phyloP scores from a whole-genome alignment of 139 green algal species.

The Chlorella sorokiniana region DNA sequence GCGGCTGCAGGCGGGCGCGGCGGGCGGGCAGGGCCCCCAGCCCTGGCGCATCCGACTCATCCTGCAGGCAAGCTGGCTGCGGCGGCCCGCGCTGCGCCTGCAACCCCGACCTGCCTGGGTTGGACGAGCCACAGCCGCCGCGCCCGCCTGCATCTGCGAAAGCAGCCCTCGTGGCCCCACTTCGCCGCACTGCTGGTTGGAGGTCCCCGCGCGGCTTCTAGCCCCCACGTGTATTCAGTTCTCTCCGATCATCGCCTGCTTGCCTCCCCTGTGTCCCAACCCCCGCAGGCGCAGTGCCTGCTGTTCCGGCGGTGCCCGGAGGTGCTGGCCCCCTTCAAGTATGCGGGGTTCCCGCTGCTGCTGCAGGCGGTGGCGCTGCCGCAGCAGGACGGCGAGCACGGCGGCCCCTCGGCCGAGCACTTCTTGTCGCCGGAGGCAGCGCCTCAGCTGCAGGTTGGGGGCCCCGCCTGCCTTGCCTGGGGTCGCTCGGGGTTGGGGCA shows the following conservation, averaged over 20 bases:
- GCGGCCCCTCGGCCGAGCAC: slow-evolving; percentile 9
- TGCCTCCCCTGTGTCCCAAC: background rate
- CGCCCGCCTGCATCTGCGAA: too few species aligned
- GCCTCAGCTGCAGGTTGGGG: slow-evolving; percentile 43
- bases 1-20: slow-evolving; percentile 73
- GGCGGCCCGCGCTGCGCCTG: background rate
- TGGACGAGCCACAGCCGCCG: too few species aligned
- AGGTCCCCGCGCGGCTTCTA: too few species aligned
- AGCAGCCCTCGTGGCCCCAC: too few species aligned
- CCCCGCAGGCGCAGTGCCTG: slow-evolving; percentile 75
- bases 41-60: slow-evolving; percentile 87
- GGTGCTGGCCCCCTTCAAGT: slow-evolving; percentile 90
- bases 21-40: slow-evolving; percentile 65
- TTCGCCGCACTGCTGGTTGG: too few species aligned
- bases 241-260: background rate
- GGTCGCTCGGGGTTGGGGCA: background rate
- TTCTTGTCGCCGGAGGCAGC: slow-evolving; percentile 58
- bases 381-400: background rate
- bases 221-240: background rate
- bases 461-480: background rate
- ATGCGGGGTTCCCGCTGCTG: slow-evolving; percentile 91
- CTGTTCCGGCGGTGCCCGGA: slow-evolving; percentile 80
- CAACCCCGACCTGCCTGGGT: background rate
- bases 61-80: too few species aligned
- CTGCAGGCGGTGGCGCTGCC: slow-evolving; percentile 64